Evolutionary conservation across 2,329 filamentous ascomycete species (phyloP).

Genomic region (Trichophyton benhamiae): DNA sequence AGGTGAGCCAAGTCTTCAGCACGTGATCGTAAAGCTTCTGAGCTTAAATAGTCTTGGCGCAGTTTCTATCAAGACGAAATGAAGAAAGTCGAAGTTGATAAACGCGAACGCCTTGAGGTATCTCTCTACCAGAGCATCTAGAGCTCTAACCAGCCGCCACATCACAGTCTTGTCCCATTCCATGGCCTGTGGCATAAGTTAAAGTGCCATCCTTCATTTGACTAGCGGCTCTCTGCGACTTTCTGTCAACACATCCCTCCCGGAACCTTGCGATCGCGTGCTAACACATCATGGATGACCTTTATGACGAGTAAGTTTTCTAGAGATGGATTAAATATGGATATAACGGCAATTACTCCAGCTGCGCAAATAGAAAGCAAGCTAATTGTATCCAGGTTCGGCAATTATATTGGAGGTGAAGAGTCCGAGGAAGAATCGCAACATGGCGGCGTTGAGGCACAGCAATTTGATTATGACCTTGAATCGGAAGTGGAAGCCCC

Average conservation of each 20-base stretch:
- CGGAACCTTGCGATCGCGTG: neutral
- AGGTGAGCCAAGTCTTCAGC: neutral
- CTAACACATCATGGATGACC: constrained; percentile 61
- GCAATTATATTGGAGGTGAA: constrained; percentile 94
- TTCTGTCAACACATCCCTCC: neutral
- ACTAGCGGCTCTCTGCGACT: neutral
- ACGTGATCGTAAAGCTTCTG: neutral
- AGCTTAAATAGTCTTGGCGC: constrained; percentile 5
- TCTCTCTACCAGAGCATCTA: neutral
- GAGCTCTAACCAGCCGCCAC: neutral
- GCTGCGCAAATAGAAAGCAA: neutral
- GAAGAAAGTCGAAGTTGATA: neutral
- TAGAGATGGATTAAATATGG: neutral
- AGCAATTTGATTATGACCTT: constrained; percentile 67
- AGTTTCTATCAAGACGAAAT: constrained; percentile 2
- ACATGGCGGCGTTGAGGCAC: constrained; percentile 60
- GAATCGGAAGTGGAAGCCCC: constrained; percentile 52
- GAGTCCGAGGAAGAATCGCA: constrained; percentile 78
- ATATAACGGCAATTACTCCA: neutral
- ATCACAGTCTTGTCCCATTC: neutral
- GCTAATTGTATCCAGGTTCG: constrained; percentile 53
- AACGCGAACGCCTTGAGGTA: neutral
- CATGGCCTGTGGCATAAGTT: neutral
- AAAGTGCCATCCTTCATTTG: neutral
- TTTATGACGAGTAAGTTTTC: constrained; percentile 72